These are phyloP conservation scores for Suillus paluster DNA, from an alignment of 768 basidiomycete species.

Conservation along the genomic window DNA sequence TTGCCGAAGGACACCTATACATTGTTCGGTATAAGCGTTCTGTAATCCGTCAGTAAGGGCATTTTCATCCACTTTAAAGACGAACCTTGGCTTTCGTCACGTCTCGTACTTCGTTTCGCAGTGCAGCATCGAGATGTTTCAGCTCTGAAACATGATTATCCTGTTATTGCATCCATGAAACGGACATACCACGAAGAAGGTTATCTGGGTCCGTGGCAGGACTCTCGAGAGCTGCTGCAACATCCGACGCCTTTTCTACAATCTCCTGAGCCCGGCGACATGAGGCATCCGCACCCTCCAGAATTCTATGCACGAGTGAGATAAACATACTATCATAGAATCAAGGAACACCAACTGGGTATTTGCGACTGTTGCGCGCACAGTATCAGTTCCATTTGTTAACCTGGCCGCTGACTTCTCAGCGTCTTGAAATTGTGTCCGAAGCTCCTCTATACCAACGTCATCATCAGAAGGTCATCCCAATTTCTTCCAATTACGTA, in stretches of 20 bases:
- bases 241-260: constrained; percentile 57
- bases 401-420: constrained; percentile 58
- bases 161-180: background rate
- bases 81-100: constrained; percentile 60
- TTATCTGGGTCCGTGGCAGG: constrained; percentile 54
- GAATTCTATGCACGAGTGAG: constrained; percentile 42
- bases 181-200: constrained; percentile 53
- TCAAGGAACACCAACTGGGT: constrained; percentile 12
- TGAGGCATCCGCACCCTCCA: constrained; percentile 64
- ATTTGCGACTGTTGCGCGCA: constrained; percentile 54
- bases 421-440: constrained; percentile 53
- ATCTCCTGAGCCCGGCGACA: constrained; percentile 61
- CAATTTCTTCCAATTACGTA: constrained; percentile 34
- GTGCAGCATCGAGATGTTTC: constrained; percentile 59
- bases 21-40: constrained; percentile 76
- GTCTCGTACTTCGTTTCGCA: constrained; percentile 63
- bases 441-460: constrained; percentile 58
- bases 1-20: constrained; percentile 66
- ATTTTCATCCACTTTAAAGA: background rate
- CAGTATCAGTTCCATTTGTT: constrained; percentile 60
- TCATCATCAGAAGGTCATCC: constrained; percentile 2
- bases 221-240: constrained; percentile 57
- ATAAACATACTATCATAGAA: background rate
- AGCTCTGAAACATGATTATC: constrained; percentile 51
- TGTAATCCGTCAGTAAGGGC: constrained; percentile 39